Evolutionary conservation across 2,329 filamentous ascomycete species (phyloP).

Genomic region (Claviceps sorghi): DNA sequence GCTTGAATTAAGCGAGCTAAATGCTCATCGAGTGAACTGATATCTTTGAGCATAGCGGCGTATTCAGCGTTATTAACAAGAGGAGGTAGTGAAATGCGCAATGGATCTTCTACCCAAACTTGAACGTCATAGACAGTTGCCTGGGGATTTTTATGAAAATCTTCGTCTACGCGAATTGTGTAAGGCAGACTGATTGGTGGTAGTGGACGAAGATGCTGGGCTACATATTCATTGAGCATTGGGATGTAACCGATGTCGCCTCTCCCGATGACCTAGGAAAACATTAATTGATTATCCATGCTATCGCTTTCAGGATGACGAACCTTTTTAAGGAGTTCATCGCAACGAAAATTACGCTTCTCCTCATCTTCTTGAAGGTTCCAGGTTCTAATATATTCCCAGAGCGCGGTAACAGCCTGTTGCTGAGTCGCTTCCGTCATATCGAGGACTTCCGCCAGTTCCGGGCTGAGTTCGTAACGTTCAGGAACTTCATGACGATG

Average conservation of each 20-base stretch:
- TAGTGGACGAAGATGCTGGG: conserved; percentile 62
- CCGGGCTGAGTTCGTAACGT: conserved; percentile 63
- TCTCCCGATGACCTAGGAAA: conserved; percentile 50
- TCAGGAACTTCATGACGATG: conserved; percentile 74
- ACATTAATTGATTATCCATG: neutral
- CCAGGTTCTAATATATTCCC: conserved; percentile 84
- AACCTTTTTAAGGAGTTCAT: conserved; percentile 66
- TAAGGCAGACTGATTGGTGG: conserved; percentile 74
- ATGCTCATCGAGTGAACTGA: conserved; percentile 68
- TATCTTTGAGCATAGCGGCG: conserved; percentile 58
- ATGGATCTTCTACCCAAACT: conserved; percentile 70
- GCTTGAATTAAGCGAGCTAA: conserved; percentile 72
- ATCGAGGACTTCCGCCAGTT: conserved; percentile 72
- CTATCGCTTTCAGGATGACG: conserved; percentile 11
- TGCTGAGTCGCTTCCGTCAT: conserved; percentile 75
- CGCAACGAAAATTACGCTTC: conserved; percentile 81
- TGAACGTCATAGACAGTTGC: conserved; percentile 84
- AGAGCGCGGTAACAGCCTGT: conserved; percentile 79
- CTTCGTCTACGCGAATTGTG: conserved; percentile 83
- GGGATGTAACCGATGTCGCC: conserved; percentile 75
- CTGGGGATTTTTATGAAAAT: conserved; percentile 58
- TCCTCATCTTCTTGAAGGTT: conserved; percentile 89
- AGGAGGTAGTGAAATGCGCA: conserved; percentile 50
- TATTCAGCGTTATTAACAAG: conserved; percentile 57
- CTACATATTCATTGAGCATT: conserved; percentile 65